These are phyloP conservation scores for Fusarium brachygibbosum DNA, from an alignment of 2,329 filamentous ascomycete genomes.

Conservation along the genomic window DNA sequence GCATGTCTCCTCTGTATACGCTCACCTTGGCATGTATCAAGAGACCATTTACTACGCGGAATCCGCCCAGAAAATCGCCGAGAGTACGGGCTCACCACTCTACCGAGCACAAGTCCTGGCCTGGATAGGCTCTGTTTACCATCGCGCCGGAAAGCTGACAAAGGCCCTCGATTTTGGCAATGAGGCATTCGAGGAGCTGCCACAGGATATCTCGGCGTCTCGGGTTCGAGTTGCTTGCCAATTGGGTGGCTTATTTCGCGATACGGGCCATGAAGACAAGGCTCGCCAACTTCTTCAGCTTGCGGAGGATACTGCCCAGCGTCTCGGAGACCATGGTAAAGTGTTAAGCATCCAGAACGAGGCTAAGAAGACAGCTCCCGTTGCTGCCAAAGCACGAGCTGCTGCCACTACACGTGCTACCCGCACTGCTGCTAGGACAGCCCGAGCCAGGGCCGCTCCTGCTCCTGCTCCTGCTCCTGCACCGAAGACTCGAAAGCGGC, in stretches of 20 bases:
- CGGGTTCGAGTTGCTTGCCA: conserved; percentile 64
- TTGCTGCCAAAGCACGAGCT: conserved; percentile 33
- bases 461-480: conserved; percentile 32
- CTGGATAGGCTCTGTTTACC: conserved; percentile 68
- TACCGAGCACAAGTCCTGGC: conserved; percentile 67
- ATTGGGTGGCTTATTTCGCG: conserved; percentile 68
- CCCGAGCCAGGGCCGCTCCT: conserved; percentile 39
- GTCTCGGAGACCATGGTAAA: conserved; percentile 49
- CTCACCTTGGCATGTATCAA: conserved; percentile 86
- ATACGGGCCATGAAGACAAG: conserved; percentile 60
- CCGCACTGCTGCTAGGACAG: conserved; percentile 45
- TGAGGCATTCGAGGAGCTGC: conserved; percentile 66
- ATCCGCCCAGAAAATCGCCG: conserved; percentile 82
- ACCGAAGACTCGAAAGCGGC: conserved; percentile 39
- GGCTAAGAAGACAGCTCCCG: conserved; percentile 29
- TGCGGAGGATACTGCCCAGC: conserved; percentile 63
- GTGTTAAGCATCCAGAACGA: conserved; percentile 15
- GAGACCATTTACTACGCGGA: conserved; percentile 92
- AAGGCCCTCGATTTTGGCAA: conserved; percentile 69
- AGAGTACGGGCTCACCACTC: conserved; percentile 73
- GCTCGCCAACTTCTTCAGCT: conserved; percentile 61
- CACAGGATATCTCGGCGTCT: conserved; percentile 55
- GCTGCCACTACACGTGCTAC: conserved; percentile 47
- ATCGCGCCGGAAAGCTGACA: conserved; percentile 69
- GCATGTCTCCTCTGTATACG: conserved; percentile 82